Conservation (phyloP, 441 rosid genomes). For the Pelargonium fulgidum region DNA sequence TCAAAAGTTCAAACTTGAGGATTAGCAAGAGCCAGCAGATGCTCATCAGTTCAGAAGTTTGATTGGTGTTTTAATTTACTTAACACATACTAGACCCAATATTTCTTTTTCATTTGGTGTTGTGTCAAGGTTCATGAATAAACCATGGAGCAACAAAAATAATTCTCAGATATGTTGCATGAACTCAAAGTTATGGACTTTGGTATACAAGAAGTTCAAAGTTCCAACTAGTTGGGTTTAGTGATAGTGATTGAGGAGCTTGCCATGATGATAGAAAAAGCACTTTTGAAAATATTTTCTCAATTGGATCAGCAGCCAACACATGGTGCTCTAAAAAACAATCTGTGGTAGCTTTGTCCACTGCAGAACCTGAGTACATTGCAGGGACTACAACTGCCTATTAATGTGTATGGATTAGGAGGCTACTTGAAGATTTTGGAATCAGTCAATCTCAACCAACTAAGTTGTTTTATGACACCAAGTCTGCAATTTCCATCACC, state of each 20-base stretch:
- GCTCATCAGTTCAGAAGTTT: neutral
- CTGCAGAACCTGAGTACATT: neutral
- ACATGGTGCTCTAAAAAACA: neutral
- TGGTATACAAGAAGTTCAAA: neutral
- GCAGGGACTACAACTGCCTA: neutral
- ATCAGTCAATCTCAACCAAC: neutral
- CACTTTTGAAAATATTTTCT: neutral
- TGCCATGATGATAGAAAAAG: neutral
- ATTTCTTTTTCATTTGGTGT: constrained; percentile 11
- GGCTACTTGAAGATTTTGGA: neutral
- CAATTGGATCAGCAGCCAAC: neutral
- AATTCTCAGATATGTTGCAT: neutral
- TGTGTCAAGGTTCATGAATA: constrained; percentile 14
- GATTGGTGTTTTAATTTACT: constrained; percentile 9
- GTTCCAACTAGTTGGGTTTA: neutral
- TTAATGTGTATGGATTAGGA: neutral
- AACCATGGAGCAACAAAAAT: constrained; percentile 3
- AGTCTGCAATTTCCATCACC: neutral
- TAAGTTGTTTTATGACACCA: neutral
- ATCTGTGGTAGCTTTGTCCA: too few relatives aligned
- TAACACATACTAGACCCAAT: constrained; percentile 9
- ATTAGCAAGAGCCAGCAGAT: neutral
- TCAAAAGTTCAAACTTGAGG: neutral
- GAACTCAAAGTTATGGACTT: neutral
- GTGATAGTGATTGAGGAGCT: neutral